Conservation (phyloP, 805 yeast genomes). For the Lachancea fermentati region DNA sequence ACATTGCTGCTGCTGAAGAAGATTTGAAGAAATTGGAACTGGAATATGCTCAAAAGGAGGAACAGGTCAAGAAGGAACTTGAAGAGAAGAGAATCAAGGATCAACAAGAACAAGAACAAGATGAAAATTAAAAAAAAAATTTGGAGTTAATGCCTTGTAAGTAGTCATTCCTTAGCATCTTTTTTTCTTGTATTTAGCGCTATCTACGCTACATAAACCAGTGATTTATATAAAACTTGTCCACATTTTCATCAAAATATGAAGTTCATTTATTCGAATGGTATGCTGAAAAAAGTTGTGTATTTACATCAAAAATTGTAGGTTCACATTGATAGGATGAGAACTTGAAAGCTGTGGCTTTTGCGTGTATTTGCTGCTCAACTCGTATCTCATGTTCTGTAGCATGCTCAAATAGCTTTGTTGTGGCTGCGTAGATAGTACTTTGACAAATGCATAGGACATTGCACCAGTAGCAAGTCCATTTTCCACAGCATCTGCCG, state of each 20-base stretch:
- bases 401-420: constrained; percentile 66
- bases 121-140: constrained; percentile 1
- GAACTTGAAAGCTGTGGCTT: constrained; percentile 78
- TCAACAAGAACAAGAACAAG: constrained; percentile 20
- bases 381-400: constrained; percentile 61
- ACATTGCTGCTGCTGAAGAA: constrained; percentile 70
- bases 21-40: constrained; percentile 66
- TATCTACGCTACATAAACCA: neutral
- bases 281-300: neutral
- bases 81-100: constrained; percentile 31
- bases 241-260: neutral
- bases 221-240: neutral
- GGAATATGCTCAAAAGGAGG: constrained; percentile 43
- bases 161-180: constrained; percentile 2
- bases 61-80: constrained; percentile 27
- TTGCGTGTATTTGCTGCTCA: constrained; percentile 64
- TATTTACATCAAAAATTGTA: constrained; percentile 41
- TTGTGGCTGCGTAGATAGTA: constrained; percentile 51
- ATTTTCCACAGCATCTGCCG: constrained; percentile 73
- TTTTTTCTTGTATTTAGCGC: neutral
- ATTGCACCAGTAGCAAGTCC: constrained; percentile 78
- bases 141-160: constrained; percentile 5
- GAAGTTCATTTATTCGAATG: too few relatives aligned
- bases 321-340: constrained; percentile 68
- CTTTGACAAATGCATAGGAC: constrained; percentile 72